Evolutionary conservation across 2,329 filamentous ascomycete species (phyloP).

Genomic region (Rutstroemia sp.): DNA sequence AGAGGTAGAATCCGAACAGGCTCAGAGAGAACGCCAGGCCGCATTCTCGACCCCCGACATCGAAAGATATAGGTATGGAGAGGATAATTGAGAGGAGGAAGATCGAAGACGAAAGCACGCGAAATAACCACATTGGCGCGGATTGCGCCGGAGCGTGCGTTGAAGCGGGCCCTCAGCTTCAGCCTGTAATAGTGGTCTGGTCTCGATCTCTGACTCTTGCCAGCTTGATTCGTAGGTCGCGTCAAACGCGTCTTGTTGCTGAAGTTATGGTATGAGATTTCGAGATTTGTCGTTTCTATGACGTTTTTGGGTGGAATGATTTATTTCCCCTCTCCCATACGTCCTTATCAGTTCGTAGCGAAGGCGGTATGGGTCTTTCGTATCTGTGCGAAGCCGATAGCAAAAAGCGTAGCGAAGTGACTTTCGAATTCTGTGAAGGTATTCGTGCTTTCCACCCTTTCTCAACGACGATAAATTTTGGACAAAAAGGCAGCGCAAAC

Average conservation of each 20-base stretch:
- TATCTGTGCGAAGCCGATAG: background rate
- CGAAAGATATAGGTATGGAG: conserved; percentile 93
- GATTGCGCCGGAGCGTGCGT: conserved; percentile 40
- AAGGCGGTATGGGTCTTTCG: background rate
- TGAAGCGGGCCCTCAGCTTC: conserved; percentile 32
- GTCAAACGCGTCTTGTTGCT: background rate
- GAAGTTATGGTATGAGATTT: background rate
- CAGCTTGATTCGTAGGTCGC: background rate
- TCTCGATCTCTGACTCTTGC: background rate
- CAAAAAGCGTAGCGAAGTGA: background rate
- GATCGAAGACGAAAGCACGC: conserved; percentile 68
- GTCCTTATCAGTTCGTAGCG: background rate
- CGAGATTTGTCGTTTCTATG: background rate
- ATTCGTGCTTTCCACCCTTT: background rate
- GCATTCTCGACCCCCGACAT: conserved; percentile 91
- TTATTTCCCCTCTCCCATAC: background rate
- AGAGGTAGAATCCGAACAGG: conserved; percentile 83
- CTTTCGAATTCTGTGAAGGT: background rate
- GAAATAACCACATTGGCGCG: conserved; percentile 74
- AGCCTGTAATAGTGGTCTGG: background rate
- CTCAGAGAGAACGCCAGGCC: conserved; percentile 89
- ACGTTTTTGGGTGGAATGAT: background rate
- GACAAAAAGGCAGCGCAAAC: conserved; percentile 8
- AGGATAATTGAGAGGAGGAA: conserved; percentile 91
- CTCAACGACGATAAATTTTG: background rate